Conservation (phyloP, 2,329 filamentous ascomycete species). For the Diaporthe caulivora region DNA sequence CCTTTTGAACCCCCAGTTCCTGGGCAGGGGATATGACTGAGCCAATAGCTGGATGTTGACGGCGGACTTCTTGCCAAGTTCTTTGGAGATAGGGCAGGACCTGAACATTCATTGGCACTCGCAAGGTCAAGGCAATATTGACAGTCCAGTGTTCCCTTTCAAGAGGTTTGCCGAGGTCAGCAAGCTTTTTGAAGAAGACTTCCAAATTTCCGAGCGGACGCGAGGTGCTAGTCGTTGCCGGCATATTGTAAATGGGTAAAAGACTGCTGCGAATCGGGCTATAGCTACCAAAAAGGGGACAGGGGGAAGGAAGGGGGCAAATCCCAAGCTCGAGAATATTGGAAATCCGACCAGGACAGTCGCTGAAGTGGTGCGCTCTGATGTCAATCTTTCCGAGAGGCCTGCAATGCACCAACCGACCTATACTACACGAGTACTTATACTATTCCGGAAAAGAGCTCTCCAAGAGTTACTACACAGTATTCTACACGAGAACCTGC, state of each 20-base stretch:
- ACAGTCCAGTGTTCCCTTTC: conserved; percentile 6
- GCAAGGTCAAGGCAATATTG: not conserved
- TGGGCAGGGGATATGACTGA: conserved; percentile 30
- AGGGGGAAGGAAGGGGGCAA: not conserved
- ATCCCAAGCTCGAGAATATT: not conserved
- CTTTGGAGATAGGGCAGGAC: conserved; percentile 35
- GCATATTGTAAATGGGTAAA: not conserved
- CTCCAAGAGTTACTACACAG: too few species aligned
- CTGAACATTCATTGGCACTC: not conserved
- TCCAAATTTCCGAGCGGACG: conserved; percentile 16
- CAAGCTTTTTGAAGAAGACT: conserved; percentile 12
- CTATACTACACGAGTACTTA: too few species aligned
- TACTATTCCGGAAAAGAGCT: too few species aligned
- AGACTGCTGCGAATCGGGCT: not conserved
- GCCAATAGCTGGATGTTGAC: conserved; percentile 38
- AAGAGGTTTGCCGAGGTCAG: not conserved
- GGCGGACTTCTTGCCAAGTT: conserved; percentile 40
- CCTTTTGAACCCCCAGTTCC: not conserved
- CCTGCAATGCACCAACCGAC: too few species aligned
- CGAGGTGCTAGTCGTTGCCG: not conserved
- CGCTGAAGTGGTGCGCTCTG: not conserved
- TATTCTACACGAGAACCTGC: too few species aligned
- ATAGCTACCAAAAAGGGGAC: not conserved
- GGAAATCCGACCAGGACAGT: not conserved
- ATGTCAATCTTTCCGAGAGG: not conserved